A percentile compares a stretch with the other conserved stretches of the same genome.
These are phyloP conservation scores for Arabis alpina DNA, from an alignment of 345 rosid species.

Conservation along the genomic window DNA sequence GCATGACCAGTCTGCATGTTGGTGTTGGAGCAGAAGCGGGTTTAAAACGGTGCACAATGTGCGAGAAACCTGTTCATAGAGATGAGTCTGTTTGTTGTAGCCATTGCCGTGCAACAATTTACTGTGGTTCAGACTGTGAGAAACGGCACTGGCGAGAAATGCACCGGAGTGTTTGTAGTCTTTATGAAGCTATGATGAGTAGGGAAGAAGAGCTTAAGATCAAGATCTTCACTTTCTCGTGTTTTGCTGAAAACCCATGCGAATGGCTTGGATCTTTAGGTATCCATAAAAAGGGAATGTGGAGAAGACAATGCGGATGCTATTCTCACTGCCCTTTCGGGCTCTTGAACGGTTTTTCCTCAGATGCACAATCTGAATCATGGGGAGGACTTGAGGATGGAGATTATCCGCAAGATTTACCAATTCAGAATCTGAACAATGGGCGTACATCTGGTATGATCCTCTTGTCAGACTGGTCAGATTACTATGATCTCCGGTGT, in stretches of 20 bases:
- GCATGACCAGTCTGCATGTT: slow-evolving; percentile 17
- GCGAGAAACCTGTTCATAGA: slow-evolving; percentile 53
- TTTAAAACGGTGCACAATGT: slow-evolving; percentile 50
- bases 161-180: slow-evolving; percentile 55
- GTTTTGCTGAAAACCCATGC: slow-evolving; percentile 55
- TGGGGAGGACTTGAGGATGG: slow-evolving; percentile 60
- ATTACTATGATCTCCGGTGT: slow-evolving; percentile 57
- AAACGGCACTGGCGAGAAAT: slow-evolving; percentile 64
- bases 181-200: slow-evolving; percentile 63
- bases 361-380: slow-evolving; percentile 55
- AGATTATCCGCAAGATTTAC: slow-evolving; percentile 54
- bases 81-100: slow-evolving; percentile 58
- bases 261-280: slow-evolving; percentile 59
- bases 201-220: slow-evolving; percentile 62
- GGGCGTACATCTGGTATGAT: slow-evolving; percentile 43
- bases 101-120: slow-evolving; percentile 55
- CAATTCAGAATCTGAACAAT: slow-evolving; percentile 46
- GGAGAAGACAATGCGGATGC: slow-evolving; percentile 66
- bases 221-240: slow-evolving; percentile 53
- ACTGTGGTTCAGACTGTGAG: slow-evolving; percentile 54
- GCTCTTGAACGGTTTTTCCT: slow-evolving; percentile 47
- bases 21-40: slow-evolving; percentile 33
- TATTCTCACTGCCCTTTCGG: slow-evolving; percentile 57
- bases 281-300: slow-evolving; percentile 63
- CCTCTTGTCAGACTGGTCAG: slow-evolving; percentile 58